Base-by-base conservation (phyloP, 75 land plant genomes). In the Picea sitchensis region DNA sequence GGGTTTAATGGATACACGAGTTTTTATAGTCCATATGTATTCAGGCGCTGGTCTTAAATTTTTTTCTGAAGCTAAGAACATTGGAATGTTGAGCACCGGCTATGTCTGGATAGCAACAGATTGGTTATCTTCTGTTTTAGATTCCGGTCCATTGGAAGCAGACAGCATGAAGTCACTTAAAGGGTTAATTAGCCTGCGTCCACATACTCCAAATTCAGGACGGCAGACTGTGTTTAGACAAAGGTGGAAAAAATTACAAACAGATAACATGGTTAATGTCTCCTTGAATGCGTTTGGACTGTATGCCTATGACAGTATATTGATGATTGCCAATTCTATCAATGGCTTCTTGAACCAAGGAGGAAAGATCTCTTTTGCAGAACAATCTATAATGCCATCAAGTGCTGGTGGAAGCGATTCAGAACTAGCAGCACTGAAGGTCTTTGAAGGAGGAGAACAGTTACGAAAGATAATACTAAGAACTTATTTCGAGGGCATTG, bases 291-390 rank as follows among this genome's bases (percentile, higher is more conserved):
- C 86, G 21, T 94, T 90, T 82, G 95, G 87, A 7, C 77, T 92
- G 14, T 92, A 88, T 90, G 92, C 95, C 12, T 92, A 92, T 90
- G 96, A 94, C 79, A 80, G 88, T 34, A 87, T 94, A 58, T 90
- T 91, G 91, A 79, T 92, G 64, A 58, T 81, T 56, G 95, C 93
- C 26, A 82, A 75, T 68, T 32, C 83, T 5, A 63, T 82, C 38
- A 18, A 63, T 44, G 13, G 26, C 15, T 77, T 60, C 64, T 58
- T 82, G 58, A 59, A 36, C 9, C 59, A 64, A 14, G 34, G 41
- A 59, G 58, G 76, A 15, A 58, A 47, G 0, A 41, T 82, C 61
- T 30, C 44, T 61, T 82, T 82, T 79, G 18, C 4, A 63, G 44
- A 75, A 12, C 59, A 18, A 3, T 6, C 21, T 8, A 36, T 26